Conservation (phyloP, 345 rosid species). For the Eucalyptus pauciflora region DNA sequence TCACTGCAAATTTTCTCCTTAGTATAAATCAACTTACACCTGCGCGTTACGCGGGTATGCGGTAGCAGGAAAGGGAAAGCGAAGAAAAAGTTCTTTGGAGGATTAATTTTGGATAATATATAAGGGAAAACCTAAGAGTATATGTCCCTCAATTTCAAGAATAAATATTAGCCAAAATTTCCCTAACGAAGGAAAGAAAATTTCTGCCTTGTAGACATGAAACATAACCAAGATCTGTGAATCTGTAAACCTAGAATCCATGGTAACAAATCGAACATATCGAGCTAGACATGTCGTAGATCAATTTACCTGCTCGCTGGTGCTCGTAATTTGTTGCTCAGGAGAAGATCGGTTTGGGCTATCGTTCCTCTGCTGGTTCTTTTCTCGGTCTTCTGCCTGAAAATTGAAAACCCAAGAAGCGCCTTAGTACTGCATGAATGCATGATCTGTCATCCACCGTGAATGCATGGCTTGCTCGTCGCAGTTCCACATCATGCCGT, state of each 20-base stretch:
- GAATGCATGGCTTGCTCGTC: neutral
- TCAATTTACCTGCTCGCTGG: neutral
- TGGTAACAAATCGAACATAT: neutral
- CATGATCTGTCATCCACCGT: neutral
- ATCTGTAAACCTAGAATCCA: neutral
- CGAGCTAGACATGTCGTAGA: neutral
- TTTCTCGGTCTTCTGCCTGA: slow-evolving; percentile 18
- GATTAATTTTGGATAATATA: neutral
- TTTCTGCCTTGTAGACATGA: neutral
- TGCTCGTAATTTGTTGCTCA: neutral
- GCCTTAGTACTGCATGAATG: neutral
- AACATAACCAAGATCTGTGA: neutral
- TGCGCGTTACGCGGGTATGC: neutral
- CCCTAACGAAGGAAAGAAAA: neutral
- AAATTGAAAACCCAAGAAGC: neutral
- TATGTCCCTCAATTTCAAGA: neutral
- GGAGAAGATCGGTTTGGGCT: slow-evolving; percentile 9
- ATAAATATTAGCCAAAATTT: neutral
- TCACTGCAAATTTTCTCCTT: neutral
- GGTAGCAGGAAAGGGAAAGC: neutral
- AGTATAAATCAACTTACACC: neutral
- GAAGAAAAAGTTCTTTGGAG: neutral
- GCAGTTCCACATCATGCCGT: neutral
- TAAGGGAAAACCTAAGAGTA: neutral
- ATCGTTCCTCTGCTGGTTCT: neutral